Percentiles rank a stretch among this genome's conserved stretches.
Conservation (phyloP, 176 grass and related monocot genomes). For the Microstegium vimineum region DNA sequence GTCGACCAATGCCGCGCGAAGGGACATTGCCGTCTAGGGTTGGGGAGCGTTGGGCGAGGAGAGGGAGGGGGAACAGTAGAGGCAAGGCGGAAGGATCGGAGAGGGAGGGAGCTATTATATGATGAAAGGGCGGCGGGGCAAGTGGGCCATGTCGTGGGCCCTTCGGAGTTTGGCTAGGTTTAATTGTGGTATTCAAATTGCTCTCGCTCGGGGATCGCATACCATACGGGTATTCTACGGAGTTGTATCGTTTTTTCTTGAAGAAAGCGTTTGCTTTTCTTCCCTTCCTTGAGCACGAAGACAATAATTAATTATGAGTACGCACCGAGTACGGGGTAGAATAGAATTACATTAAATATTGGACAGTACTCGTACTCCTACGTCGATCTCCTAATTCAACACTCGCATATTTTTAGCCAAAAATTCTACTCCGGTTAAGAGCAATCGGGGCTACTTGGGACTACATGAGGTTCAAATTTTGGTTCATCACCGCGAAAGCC, state of each 20-base stretch:
- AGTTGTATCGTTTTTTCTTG: neutral
- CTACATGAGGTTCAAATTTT: too few relatives aligned
- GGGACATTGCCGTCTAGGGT: neutral
- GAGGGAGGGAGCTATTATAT: neutral
- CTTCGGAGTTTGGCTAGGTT: neutral
- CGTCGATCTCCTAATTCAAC: too few relatives aligned
- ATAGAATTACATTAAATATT: neutral
- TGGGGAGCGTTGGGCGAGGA: neutral
- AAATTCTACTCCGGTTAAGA: too few relatives aligned
- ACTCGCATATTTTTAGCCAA: neutral
- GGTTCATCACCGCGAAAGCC: too few relatives aligned
- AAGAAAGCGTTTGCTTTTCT: neutral
- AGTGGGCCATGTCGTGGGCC: neutral
- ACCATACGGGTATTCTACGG: neutral
- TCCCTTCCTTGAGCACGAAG: neutral
- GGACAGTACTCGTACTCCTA: too few relatives aligned
- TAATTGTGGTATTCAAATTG: neutral
- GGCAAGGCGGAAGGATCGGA: constrained; percentile 10
- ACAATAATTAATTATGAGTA: neutral
- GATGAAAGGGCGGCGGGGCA: constrained; percentile 6
- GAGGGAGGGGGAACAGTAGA: neutral
- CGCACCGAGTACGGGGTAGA: too few relatives aligned
- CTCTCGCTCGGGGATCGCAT: neutral
- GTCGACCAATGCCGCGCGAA: constrained; percentile 10
- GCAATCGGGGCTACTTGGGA: too few relatives aligned